Evolutionary conservation across 1,139 yeast genomes (phyloP), one percentile per base, ranked within the genome.

Genomic region (Hanseniaspora gamundiae): DNA sequence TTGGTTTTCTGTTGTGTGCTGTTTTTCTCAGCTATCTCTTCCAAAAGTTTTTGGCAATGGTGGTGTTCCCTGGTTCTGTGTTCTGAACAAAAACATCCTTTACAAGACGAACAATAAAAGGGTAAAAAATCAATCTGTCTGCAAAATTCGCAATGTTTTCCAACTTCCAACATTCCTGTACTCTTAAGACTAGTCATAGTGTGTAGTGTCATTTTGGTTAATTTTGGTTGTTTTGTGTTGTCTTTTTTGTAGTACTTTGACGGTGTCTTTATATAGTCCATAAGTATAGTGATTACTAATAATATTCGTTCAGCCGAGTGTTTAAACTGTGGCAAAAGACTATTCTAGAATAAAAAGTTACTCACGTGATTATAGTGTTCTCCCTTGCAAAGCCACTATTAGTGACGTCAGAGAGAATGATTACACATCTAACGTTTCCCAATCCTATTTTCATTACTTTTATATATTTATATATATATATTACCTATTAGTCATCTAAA

Each of bases 101-200:
- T 61, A 56, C 91, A 81, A 42, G 59, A 62, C 35, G 70, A 71
- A 59, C 93, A 82, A 35, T 65, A 67, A 59, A 76, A 80, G 1
- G 93, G 88, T 29, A 82, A 63, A 53, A 81, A 81, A 55, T 82
- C 93, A 5, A 80, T 59, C 52, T 72, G 75, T 42, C 74, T 67
- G 58, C 93, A 82, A 43, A 69, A 69, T 27, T 66, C 58, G 56
- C 93, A 82, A 55, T 80, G 81, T 49, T 74, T 67, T 3, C 91
- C 91, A 7, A 81, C 76, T 52, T 81, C 80, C 64, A 81, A 68
- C 58, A 81, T 62, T 16, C 78, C 78, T 40, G 59, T 60, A 42
- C 48, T 54, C 33, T 40, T 36, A 19, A 47, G 41, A 13, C 29
- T 28, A 43, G 19, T 17, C 36, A 33, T 33, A 10, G 20, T 33